Conservation (phyloP, 2,329 filamentous ascomycete genomes). For the Curvularia eragrostidis region DNA sequence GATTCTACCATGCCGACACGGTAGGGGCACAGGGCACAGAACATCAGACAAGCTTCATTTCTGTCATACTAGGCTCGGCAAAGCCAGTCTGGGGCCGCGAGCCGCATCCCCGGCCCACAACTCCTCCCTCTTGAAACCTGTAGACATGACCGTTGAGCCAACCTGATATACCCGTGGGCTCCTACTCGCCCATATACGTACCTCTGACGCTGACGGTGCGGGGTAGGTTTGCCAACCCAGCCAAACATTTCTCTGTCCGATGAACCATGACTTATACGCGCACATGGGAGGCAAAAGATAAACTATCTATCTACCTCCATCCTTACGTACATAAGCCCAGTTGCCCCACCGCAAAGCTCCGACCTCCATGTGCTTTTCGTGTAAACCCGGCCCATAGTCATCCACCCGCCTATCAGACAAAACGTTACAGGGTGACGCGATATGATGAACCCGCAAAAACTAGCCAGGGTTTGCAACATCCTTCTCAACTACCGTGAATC, state of each 20-base stretch:
- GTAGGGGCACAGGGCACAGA: not conserved
- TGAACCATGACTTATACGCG: not conserved
- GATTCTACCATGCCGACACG: not conserved
- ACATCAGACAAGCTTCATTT: not conserved
- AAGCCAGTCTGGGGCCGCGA: not conserved
- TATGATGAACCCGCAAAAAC: not conserved
- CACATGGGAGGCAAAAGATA: not conserved
- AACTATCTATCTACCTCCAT: not conserved
- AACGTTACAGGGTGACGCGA: not conserved
- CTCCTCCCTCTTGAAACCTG: conserved; percentile 15
- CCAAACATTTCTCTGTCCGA: not conserved
- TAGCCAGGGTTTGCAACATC: not conserved
- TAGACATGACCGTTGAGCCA: conserved; percentile 5
- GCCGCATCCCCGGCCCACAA: conserved; percentile 4
- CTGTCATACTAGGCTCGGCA: not conserved
- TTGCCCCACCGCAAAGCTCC: not conserved
- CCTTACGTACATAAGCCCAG: not conserved
- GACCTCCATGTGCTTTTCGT: not conserved
- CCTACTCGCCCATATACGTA: conserved; percentile 15
- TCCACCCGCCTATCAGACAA: not conserved
- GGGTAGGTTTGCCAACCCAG: not conserved
- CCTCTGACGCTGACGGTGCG: not conserved
- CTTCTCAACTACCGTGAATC: not conserved
- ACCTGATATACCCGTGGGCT: conserved; percentile 6
- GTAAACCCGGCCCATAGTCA: not conserved